These are phyloP conservation scores for Colletotrichum gloeosporioides DNA, from an alignment of 2,329 filamentous ascomycete genomes.

Conservation along the genomic window DNA sequence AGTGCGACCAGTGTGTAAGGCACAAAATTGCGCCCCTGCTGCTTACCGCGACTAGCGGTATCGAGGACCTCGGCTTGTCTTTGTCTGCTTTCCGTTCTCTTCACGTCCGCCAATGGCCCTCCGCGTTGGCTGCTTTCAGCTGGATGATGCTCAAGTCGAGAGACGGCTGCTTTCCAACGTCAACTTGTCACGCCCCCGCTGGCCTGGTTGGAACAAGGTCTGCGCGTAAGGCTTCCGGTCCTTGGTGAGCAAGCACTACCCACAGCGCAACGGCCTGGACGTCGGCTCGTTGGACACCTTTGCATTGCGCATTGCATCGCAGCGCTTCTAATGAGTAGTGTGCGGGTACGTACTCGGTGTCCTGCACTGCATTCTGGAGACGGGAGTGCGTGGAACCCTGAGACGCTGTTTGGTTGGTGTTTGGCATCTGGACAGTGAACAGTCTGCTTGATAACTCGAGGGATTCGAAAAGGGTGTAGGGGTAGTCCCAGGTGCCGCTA, in stretches of 20 bases:
- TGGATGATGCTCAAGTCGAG: background rate
- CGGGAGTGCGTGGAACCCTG: background rate
- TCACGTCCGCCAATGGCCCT: background rate
- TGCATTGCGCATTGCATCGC: background rate
- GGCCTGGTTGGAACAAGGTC: background rate
- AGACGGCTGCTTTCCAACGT: background rate
- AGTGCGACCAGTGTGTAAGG: constrained; percentile 24
- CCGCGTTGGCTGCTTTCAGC: constrained; percentile 10
- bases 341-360: background rate
- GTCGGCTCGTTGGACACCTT: background rate
- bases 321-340: background rate
- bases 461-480: constrained; percentile 7
- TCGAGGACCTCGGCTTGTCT: constrained; percentile 12
- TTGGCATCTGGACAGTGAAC: background rate
- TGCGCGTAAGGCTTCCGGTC: constrained; percentile 17
- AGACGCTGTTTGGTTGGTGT: background rate
- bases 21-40: background rate
- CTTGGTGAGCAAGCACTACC: constrained; percentile 1
- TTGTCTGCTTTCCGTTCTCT: background rate
- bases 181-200: background rate
- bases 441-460: background rate
- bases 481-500: constrained; percentile 8
- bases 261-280: background rate
- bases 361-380: background rate
- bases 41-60: constrained; percentile 14